Evolutionary conservation across 1,284 basidiomycete species (phyloP), one percentile per base, ranked within the genome.

Genomic region (Papiliotrema fonsecae): DNA sequence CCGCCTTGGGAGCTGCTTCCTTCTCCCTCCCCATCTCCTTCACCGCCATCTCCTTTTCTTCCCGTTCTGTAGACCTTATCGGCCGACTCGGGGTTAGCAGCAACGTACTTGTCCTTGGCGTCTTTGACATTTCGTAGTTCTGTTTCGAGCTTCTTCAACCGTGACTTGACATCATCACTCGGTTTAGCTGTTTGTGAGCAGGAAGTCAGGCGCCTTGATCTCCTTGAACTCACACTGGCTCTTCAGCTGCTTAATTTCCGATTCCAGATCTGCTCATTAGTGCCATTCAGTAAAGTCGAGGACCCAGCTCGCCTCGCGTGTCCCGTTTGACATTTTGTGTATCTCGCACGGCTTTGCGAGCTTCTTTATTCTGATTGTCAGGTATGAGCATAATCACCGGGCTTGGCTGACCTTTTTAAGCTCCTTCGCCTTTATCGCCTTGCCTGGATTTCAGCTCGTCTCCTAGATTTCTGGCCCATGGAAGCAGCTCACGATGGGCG

Each of bases 21-120:
- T 56, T 58, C n/a, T 63, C 63, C 54, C 34, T 47, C 77, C 28
- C 77, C 75, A 28, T 77, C 18, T 36, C 74, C 39, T 76, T 75
- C 34, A 25, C 40, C 28, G 43, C 40, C 54, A 51, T 49, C 14
- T 43, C 48, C 43, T 21, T 55, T 57, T 19, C 77, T 73, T 18
- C 42, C 46, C 2, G 25, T 53, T 64, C 83, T 42, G 43, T 58
- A 93, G 6, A 96, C 87, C 10, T 87, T 79, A 62, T 82, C 82
- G 49, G 82, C 81, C 41, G 87, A 86, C 64, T 94, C 91, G 1
- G 93, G 93, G 73, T 97, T 88, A 57, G 89, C 88, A 40, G 80
- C 79, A 49, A 97, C 82, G 72, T 91, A 94, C 65, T 89, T 87
- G 36, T 87, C 85, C 67, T 96, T 96, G 71, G 86, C 85, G 70